Conservation (phyloP, 2,329 filamentous ascomycete species). For the Stagonosporopsis rhizophila region DNA sequence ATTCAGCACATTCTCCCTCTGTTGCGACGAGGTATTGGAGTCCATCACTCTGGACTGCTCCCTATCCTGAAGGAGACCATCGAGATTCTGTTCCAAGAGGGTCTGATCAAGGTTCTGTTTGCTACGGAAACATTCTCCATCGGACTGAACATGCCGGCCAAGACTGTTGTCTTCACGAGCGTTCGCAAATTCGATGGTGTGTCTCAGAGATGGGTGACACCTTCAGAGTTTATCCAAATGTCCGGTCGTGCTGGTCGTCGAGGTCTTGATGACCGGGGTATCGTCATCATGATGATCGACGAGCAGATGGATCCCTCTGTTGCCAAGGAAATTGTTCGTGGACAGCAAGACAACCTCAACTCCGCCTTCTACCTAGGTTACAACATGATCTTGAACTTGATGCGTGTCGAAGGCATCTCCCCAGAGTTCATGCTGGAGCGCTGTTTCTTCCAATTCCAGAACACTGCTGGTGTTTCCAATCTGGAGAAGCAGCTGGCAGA, state of each 20-base stretch:
- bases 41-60: constrained; percentile 94
- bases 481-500: constrained; percentile 84
- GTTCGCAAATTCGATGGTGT: constrained; percentile 94
- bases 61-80: constrained; percentile 98
- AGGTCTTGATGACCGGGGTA: constrained; percentile 96
- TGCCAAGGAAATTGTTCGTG: constrained; percentile 95
- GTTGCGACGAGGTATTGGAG: constrained; percentile 88
- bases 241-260: constrained; percentile 94
- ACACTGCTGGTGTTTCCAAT: constrained; percentile 81
- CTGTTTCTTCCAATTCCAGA: constrained; percentile 99
- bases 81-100: constrained; percentile 98
- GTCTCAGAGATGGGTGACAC: constrained; percentile 81
- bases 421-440: constrained; percentile 98
- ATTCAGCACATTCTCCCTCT: constrained; percentile 90
- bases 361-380: constrained; percentile 98
- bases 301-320: constrained; percentile 93
- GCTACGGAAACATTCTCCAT: constrained; percentile 99
- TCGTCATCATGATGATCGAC: constrained; percentile 99
- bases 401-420: constrained; percentile 98
- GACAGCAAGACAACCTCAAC: constrained; percentile 95
- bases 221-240: constrained; percentile 98
- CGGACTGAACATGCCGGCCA: constrained; percentile 97
- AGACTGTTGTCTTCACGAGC: constrained; percentile 98
- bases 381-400: constrained; percentile 98
- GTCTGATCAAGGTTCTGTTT: constrained; percentile 95